Percentiles rank a stretch among this genome's conserved stretches.
phyloP scores from a whole-genome alignment of 352 stramenopile species.

The Peronospora destructor region DNA sequence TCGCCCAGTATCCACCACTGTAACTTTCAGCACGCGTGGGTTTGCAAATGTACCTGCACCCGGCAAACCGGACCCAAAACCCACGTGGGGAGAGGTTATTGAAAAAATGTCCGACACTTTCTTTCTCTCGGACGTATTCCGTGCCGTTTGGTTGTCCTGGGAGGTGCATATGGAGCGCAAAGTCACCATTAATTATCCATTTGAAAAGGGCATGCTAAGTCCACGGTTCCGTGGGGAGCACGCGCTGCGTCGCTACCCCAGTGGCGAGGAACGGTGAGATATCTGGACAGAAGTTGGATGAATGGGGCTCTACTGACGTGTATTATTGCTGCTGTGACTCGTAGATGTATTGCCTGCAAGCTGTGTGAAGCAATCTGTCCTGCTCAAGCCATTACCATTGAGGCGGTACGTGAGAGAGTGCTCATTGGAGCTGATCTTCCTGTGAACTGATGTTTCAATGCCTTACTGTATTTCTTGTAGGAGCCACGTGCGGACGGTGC shows the following conservation, averaged over 20 bases:
- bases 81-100: conserved; percentile 60
- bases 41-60: conserved; percentile 31
- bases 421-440: not conserved
- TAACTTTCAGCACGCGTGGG: conserved; percentile 14
- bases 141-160: conserved; percentile 71
- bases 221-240: conserved; percentile 98
- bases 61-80: conserved; percentile 39
- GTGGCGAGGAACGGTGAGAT: conserved; percentile 93
- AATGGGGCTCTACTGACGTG: conserved; percentile 6
- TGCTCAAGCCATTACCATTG: conserved; percentile 99
- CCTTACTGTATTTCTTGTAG: conserved; percentile 20
- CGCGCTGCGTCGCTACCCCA: conserved; percentile 97
- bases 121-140: conserved; percentile 78
- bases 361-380: conserved; percentile 99
- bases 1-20: conserved; percentile 7
- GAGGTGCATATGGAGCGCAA: conserved; percentile 87
- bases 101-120: conserved; percentile 82
- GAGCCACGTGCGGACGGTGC: conserved; percentile 95
- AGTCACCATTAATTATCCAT: conserved; percentile 99
- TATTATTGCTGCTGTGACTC: conserved; percentile 4
- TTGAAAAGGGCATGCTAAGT: conserved; percentile 94
- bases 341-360: conserved; percentile 99
- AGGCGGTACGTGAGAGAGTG: conserved; percentile 63
- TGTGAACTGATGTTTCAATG: conserved; percentile 1
- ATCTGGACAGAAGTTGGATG: conserved; percentile 4